Evolutionary conservation across 441 rosid genomes (phyloP).

Genomic region (Mallotus japonicus): DNA sequence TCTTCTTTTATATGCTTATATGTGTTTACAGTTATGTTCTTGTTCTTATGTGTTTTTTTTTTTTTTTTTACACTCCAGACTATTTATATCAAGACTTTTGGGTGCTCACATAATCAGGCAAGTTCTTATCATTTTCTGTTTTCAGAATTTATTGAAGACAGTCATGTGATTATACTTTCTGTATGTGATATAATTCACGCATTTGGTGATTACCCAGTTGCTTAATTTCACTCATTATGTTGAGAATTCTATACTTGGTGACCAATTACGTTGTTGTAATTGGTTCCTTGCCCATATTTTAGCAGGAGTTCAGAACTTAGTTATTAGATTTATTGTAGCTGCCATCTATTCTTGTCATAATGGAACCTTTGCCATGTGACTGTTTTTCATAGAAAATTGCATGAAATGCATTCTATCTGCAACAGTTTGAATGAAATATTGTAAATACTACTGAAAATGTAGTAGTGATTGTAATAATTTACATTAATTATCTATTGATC

Average conservation of each 20-base stretch:
- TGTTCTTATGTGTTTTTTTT: not conserved
- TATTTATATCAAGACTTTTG: slow-evolving; percentile 84
- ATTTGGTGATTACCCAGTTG: not conserved
- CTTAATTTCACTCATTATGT: slow-evolving; percentile 1
- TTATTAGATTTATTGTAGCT: too few species aligned
- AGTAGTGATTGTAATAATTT: too few species aligned
- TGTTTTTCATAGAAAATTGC: too few species aligned
- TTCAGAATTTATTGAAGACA: not conserved
- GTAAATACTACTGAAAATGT: too few species aligned
- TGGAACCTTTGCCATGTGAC: too few species aligned
- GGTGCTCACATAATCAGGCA: slow-evolving; percentile 95
- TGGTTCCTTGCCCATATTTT: not conserved
- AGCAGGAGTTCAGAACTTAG: too few species aligned
- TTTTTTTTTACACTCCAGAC: slow-evolving; percentile 40
- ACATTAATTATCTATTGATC: too few species aligned
- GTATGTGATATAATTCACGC: not conserved
- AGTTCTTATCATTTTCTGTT: slow-evolving; percentile 19
- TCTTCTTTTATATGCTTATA: not conserved
- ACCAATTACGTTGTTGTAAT: not conserved
- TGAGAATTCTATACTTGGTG: not conserved
- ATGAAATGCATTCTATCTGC: too few species aligned
- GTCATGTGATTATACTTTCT: not conserved
- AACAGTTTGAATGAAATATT: too few species aligned
- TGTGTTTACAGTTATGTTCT: not conserved
- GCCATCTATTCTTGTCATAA: too few species aligned